A percentile compares a stretch with the other conserved stretches of the same genome.
phyloP scores from a whole-genome alignment of 805 yeast species.

The Kuraishia cidri region DNA sequence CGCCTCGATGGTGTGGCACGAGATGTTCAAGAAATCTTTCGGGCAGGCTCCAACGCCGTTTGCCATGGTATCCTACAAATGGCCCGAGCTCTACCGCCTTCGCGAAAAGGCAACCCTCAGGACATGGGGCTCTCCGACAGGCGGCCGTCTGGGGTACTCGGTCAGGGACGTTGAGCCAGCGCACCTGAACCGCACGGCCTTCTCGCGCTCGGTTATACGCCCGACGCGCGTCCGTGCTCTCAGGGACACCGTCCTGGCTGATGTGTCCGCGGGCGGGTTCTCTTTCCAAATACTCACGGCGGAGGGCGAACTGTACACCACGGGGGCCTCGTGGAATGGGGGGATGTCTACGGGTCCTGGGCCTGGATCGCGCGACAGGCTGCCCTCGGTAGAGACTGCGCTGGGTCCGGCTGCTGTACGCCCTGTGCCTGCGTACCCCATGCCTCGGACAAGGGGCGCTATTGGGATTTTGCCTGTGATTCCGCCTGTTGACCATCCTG shows the following conservation, averaged over 20 bases:
- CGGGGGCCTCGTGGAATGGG: conserved; percentile 37
- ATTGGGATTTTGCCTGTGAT: not conserved
- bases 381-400: not conserved
- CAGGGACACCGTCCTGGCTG: conserved; percentile 25
- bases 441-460: not conserved
- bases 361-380: conserved; percentile 24
- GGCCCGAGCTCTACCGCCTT: conserved; percentile 38
- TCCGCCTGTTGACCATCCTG: conserved; percentile 1
- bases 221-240: conserved; percentile 30
- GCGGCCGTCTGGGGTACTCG: conserved; percentile 38
- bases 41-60: conserved; percentile 33
- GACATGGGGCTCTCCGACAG: conserved; percentile 40
- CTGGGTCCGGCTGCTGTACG: not conserved
- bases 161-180: conserved; percentile 16
- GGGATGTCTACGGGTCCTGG: conserved; percentile 31
- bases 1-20: conserved; percentile 34
- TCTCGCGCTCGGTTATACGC: conserved; percentile 20
- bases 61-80: conserved; percentile 26
- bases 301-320: conserved; percentile 44
- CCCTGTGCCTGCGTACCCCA: not conserved
- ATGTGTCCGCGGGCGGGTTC: conserved; percentile 57
- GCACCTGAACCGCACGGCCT: conserved; percentile 11
- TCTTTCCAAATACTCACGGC: conserved; percentile 49
- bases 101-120: conserved; percentile 30
- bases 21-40: conserved; percentile 34